phyloP scores from a whole-genome alignment of 495 filamentous ascomycete genomes.

The Neurospora sp. region DNA sequence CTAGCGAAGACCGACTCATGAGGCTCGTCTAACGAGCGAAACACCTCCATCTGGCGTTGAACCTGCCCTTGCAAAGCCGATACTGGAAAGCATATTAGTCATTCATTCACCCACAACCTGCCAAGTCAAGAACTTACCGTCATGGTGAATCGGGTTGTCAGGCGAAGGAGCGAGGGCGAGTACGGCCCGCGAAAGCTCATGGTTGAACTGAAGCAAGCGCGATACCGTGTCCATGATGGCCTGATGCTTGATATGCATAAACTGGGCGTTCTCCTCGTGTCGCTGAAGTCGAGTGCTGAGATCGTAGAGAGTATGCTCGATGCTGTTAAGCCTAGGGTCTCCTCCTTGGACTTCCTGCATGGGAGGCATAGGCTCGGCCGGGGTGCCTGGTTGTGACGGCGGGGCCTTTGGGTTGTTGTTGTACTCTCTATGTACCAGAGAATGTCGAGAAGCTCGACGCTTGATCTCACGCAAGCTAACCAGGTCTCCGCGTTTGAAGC shows the following conservation, averaged over 20 bases:
- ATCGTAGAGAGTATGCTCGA: conserved; percentile 80
- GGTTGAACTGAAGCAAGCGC: conserved; percentile 55
- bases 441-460: conserved; percentile 88
- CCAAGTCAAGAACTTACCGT: conserved; percentile 38
- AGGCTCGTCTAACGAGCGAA: conserved; percentile 57
- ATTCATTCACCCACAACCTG: conserved; percentile 13
- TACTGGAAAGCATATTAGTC: conserved; percentile 44
- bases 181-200: conserved; percentile 66
- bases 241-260: conserved; percentile 71
- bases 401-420: conserved; percentile 77
- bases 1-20: conserved; percentile 66
- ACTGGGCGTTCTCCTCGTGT: conserved; percentile 72
- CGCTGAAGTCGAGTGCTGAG: conserved; percentile 64
- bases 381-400: conserved; percentile 69
- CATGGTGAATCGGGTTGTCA: conserved; percentile 50
- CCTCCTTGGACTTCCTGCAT: conserved; percentile 49
- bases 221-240: conserved; percentile 70
- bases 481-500: conserved; percentile 90
- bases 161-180: conserved; percentile 59
- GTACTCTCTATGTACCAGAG: conserved; percentile 89
- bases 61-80: conserved; percentile 74
- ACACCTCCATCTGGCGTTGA: conserved; percentile 68
- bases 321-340: conserved; percentile 61
- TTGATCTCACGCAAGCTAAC: conserved; percentile 92
- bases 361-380: conserved; percentile 62